phyloP scores from a whole-genome alignment of 2,329 filamentous ascomycete genomes.

The Calonectria honghensis region DNA sequence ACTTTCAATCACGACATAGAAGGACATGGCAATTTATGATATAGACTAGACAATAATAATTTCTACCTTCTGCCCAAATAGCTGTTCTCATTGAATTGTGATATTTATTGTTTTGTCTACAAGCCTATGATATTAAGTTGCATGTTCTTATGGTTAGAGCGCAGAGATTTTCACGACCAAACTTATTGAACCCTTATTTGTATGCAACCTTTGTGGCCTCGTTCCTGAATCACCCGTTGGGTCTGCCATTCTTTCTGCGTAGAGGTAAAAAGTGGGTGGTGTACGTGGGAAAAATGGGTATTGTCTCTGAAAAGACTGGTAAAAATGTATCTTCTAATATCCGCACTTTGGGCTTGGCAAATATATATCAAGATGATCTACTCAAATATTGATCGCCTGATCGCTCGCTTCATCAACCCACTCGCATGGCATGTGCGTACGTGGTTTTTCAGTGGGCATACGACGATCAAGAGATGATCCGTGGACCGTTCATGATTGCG shows the following conservation, averaged over 20 bases:
- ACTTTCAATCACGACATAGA: slow-evolving; percentile 13
- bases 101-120: background rate
- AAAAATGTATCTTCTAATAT: too few species aligned
- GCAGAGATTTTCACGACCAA: too few species aligned
- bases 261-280: too few species aligned
- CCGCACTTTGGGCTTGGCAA: too few species aligned
- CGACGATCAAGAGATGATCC: slow-evolving; percentile 5
- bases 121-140: too few species aligned
- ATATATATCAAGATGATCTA: background rate
- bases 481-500: background rate
- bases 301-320: too few species aligned
- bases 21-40: slow-evolving; percentile 11
- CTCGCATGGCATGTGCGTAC: background rate
- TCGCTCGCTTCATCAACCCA: background rate
- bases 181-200: too few species aligned
- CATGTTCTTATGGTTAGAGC: too few species aligned
- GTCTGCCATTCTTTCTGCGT: too few species aligned
- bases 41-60: slow-evolving; percentile 25
- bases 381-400: background rate
- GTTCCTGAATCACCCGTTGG: too few species aligned
- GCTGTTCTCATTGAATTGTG: background rate
- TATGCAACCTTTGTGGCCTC: too few species aligned
- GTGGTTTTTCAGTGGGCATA: background rate
- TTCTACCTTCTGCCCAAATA: slow-evolving; percentile 24
- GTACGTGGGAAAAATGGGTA: too few species aligned